These are phyloP conservation scores for Keithomyces neogunnii DNA, from an alignment of 2,329 filamentous ascomycete genomes.

Conservation along the genomic window DNA sequence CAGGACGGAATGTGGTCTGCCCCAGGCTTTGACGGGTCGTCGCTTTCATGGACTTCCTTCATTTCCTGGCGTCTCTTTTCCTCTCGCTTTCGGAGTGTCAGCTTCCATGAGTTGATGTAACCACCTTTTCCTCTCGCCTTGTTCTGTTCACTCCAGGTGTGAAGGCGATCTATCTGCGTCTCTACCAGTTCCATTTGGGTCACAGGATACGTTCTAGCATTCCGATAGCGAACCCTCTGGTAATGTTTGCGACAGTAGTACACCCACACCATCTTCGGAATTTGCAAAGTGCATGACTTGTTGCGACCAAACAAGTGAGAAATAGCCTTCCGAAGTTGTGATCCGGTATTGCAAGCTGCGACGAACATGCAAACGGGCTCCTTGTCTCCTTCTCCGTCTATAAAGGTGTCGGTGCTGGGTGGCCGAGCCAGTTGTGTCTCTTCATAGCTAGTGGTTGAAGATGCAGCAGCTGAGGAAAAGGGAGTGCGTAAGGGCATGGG, in stretches of 20 bases:
- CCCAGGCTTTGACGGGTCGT: constrained; percentile 17
- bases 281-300: constrained; percentile 64
- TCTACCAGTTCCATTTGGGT: constrained; percentile 57
- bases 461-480: not conserved
- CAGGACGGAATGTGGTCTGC: constrained; percentile 39
- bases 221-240: constrained; percentile 66
- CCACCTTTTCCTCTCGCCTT: constrained; percentile 19
- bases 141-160: constrained; percentile 52
- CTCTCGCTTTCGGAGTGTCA: constrained; percentile 58
- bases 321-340: constrained; percentile 63
- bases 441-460: not conserved
- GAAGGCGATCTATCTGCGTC: constrained; percentile 53
- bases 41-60: constrained; percentile 20
- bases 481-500: not conserved
- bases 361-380: constrained; percentile 44
- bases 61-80: constrained; percentile 40
- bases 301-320: constrained; percentile 79
- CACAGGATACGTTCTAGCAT: constrained; percentile 49
- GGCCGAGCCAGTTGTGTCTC: not conserved
- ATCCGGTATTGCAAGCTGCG: constrained; percentile 48
- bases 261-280: constrained; percentile 64
- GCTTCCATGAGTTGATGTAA: constrained; percentile 41
- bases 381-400: constrained; percentile 13
- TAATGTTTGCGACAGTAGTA: constrained; percentile 77
- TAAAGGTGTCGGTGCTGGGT: not conserved